Base-by-base conservation (phyloP, 1,284 basidiomycete species). In the Puccinia coronata region DNA sequence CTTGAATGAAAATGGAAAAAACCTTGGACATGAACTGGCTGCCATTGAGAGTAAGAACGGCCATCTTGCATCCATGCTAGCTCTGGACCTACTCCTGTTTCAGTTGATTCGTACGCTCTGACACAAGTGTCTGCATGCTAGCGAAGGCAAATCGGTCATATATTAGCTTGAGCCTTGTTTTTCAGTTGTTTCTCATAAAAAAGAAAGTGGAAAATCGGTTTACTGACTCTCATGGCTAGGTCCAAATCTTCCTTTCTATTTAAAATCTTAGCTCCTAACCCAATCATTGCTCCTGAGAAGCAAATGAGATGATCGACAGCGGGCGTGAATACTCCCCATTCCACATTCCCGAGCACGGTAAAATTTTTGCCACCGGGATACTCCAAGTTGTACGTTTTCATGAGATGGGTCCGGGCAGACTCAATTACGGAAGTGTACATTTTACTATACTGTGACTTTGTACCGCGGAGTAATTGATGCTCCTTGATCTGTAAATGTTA, bases 211-310 rank as follows among this genome's bases (percentile, higher is more conserved):
- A 51, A 28, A 72, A 57, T n/a, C 61, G 28, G 55, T 28, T 18
- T 31, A 51, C 76, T 49, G 5, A 82, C 77, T 69, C 74, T 73
- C 74, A 83, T 55, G 70, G 83, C 72, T 61, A 69, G 41, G 70
- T 83, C 84, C 83, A 89, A 83, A 83, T 90, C 89, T 16, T 85
- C 72, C 0, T 83, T 82, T 0, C 88, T 84, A 51, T 85, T 82
- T n/a, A 90, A 84, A 4, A 90, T 84, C 59, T 86, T 86, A 20
- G 88, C 85, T 6, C 89, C 89, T 43, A 90, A 86, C 2, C 87
- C 89, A 2, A 90, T 84, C 89, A 90, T 90, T 1, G 86, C 89
- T 8, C 89, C 89, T 0, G 88, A 87, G 83, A 89, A 90, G 84
- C 89, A 89, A 0, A 88, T 86, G 0, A 88, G 83, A 73, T 88